Conservation (phyloP, 116 monocot species). For the Papilionanthe hybrid region DNA sequence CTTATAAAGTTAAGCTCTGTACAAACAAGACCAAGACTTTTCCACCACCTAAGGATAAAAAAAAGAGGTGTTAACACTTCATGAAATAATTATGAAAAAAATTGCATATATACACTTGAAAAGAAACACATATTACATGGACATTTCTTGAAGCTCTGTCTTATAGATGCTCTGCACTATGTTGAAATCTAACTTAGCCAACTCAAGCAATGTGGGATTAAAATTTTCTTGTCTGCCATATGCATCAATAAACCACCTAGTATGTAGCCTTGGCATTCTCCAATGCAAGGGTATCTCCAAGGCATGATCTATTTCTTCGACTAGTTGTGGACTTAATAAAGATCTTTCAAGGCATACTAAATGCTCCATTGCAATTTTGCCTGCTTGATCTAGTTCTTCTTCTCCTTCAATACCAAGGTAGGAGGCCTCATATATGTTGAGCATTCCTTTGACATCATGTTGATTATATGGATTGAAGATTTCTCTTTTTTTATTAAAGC, state of each 20-base stretch:
- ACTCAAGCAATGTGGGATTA: conserved; percentile 10
- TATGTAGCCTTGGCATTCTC: conserved; percentile 18
- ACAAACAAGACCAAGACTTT: not conserved
- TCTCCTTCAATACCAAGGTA: too few species aligned
- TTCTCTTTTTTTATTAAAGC: too few species aligned
- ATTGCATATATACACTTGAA: not conserved
- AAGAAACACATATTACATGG: not conserved
- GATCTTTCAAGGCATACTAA: too few species aligned
- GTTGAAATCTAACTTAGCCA: conserved; percentile 31
- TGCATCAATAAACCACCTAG: conserved; percentile 9
- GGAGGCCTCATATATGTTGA: too few species aligned
- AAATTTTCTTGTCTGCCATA: conserved; percentile 7
- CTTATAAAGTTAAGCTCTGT: not conserved
- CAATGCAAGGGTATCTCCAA: too few species aligned
- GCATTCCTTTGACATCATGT: too few species aligned
- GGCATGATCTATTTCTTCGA: too few species aligned
- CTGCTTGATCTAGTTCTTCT: too few species aligned
- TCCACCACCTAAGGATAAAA: conserved; percentile 11
- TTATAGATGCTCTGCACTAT: conserved; percentile 16
- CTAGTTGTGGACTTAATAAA: too few species aligned
- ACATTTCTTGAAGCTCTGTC: conserved; percentile 13
- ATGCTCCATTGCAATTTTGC: too few species aligned
- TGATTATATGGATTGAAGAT: too few species aligned
- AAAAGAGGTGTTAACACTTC: not conserved
- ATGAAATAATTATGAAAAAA: not conserved